Conservation (phyloP, 1,139 yeast species). For the Yamadazyma mexicana region DNA sequence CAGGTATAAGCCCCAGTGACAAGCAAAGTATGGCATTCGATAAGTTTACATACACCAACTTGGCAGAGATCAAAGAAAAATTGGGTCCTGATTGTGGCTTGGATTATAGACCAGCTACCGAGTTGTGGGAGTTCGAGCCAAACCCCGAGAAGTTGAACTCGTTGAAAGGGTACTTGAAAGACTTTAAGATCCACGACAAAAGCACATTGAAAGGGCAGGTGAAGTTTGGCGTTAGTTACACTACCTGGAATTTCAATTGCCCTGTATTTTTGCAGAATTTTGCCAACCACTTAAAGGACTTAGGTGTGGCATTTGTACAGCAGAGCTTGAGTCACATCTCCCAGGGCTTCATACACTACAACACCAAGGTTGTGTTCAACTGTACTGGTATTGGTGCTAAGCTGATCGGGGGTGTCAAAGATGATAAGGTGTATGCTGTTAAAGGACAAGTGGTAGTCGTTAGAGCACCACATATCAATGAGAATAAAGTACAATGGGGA, state of each 20-base stretch:
- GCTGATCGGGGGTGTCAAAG: constrained; percentile 56
- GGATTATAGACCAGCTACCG: constrained; percentile 2
- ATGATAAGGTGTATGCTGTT: constrained; percentile 54
- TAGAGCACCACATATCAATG: constrained; percentile 54
- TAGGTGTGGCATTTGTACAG: constrained; percentile 53
- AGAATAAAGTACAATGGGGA: constrained; percentile 53
- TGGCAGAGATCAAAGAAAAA: constrained; percentile 3
- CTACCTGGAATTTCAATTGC: constrained; percentile 68
- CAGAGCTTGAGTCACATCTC: constrained; percentile 18
- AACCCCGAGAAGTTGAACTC: constrained; percentile 1
- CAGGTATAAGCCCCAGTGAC: constrained; percentile 7
- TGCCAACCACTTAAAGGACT: constrained; percentile 34
- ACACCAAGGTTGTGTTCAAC: constrained; percentile 55
- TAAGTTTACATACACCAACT: constrained; percentile 7
- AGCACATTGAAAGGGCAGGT: constrained; percentile 22
- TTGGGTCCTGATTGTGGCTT: constrained; percentile 7
- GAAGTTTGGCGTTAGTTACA: constrained; percentile 52
- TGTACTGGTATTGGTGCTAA: constrained; percentile 70
- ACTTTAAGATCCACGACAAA: constrained; percentile 1
- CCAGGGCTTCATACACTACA: constrained; percentile 16
- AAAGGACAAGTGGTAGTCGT: constrained; percentile 71
- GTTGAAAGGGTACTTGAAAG: constrained; percentile 3
- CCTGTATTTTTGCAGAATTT: constrained; percentile 55
- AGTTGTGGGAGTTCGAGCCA: constrained; percentile 4
- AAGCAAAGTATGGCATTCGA: constrained; percentile 4